Evolutionary conservation across 106 monocot genomes (phyloP), one percentile per base, ranked within the genome.

Genomic region (Hemerocallis citrina): DNA sequence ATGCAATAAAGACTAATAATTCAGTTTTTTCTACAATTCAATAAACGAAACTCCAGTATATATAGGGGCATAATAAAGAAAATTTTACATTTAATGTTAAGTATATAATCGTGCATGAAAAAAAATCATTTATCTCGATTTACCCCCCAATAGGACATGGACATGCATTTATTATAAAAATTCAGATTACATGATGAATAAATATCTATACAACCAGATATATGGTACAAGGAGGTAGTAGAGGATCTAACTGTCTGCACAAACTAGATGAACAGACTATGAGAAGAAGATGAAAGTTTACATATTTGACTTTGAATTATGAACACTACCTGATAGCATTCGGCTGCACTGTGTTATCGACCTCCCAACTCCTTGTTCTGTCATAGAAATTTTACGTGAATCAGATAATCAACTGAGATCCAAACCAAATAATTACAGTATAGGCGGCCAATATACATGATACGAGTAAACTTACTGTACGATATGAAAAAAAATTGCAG

Each of bases 351-450:
- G 84, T 35, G 39, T 74, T 84, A 51, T 84, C 84, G 42, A 84
- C 66, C 61, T 84, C 89, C 84, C 89, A 81, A 63, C 77, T 84
- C 70, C 74, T 75, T 47, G 75, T 57, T 66, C 83, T 83, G 76
- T 39, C 35, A 64, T 44, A 15, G 11, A 64, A 13, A 58, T 55
- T 54, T 31, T 31, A 32, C 54, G n/a, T n/a, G 32, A 54, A 11
- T 54, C 31, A 54, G 54, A 13, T 16, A 31, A 31, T 16, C 6
- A 5, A 31, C 54, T 54, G 15, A 32, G n/a, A 5, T 1, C n/a
- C 13, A 15, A 15, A 31, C 14, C 14, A 54, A 31, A 54, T 32
- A 31, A 5, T n/a, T 1, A 0, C 36, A n/a, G n/a, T 36, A 21
- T 9, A 35, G 57, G 36, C n/a, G n/a, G n/a, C n/a, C n/a, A n/a